A percentile compares a stretch with the other conserved stretches of the same genome.
These are phyloP conservation scores for Thraustotheca clavata DNA, from an alignment of 352 stramenopile species.

Conservation along the genomic window DNA sequence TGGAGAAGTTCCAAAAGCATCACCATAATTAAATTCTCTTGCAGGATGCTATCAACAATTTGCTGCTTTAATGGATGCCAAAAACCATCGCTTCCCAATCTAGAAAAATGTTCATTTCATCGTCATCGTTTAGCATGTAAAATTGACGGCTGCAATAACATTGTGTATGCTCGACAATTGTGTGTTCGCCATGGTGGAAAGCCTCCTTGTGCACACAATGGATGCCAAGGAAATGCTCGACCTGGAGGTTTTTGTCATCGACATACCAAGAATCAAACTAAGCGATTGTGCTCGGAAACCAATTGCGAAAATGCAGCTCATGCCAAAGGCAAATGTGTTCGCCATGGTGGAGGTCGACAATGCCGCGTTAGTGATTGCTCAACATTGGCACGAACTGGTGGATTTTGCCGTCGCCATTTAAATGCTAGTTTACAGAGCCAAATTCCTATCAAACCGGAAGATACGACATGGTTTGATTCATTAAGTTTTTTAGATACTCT, in stretches of 20 bases:
- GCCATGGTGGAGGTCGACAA: conserved; percentile 5
- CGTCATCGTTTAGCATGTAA: neutral
- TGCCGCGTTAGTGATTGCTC: conserved; percentile 5
- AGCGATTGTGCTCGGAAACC: conserved; percentile 1
- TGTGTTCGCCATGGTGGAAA: conserved; percentile 17
- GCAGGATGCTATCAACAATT: no score
- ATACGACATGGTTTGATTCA: no score
- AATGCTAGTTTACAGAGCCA: no score
- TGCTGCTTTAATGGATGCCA: conserved; percentile 13
- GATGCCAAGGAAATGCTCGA: neutral
- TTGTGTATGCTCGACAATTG: conserved; percentile 12
- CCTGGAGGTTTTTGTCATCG: conserved; percentile 4
- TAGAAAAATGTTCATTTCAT: neutral
- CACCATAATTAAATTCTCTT: no score
- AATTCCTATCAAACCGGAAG: no score
- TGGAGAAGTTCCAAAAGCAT: no score
- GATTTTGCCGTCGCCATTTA: conserved; percentile 8
- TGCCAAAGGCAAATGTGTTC: conserved; percentile 2
- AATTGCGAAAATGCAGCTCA: neutral
- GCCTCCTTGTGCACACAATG: neutral
- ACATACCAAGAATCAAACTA: neutral
- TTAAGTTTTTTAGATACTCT: no score
- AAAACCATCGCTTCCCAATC: neutral
- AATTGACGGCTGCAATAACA: neutral
- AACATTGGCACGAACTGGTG: conserved; percentile 2